Evolutionary conservation across 331 rosid species (phyloP), one percentile per base, ranked within the genome.

Genomic region (Spiraea crenata): DNA sequence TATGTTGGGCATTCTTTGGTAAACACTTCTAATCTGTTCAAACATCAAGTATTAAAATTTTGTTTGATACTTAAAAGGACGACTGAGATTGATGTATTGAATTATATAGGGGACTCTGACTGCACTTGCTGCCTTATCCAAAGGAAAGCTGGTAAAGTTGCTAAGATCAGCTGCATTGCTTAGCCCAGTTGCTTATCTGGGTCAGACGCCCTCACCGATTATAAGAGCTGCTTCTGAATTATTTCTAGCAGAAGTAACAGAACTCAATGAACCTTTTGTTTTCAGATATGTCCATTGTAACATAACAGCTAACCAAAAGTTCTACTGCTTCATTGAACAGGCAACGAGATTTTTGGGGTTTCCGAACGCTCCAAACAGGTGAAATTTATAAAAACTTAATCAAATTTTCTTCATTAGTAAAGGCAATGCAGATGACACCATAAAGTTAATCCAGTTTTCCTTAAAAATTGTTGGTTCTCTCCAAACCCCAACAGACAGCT

Each of bases 1-100:
- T 91, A 87, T 67, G 84, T 89, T 69, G 97, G 97, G 62, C 97
- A 91, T 66, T 91, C 97, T 4, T 85, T 86, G 91, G 97, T 87
- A 60, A 76, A 75, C 70, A 47, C 2, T 57, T 71, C 16, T 6
- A 9, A 37, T 8, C 13, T 48, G 25, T 37, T 16, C 55, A 11
- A 39, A 31, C 35, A 2, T 39, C 52, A 48, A 48, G 11, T 39
- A 39, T 44, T 57, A 16, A 3, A 14, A 12, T 59, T 38, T 7
- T 34, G 6, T 58, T 9, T 31, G 48, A 34, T 15, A 50, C 25
- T 12, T 3, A 35, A 6, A 49, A 4, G 14, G 12, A 50, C 58
- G 13, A 55, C 25, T 67, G 59, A 66, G 54, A 40, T 64, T 86
- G 15, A 65, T 17, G 65, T 15, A 0, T 69, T 62, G 25, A 64